These are phyloP conservation scores for Triticum dicoccoides DNA, from an alignment of 176 grass and related monocot genomes.

Conservation along the genomic window DNA sequence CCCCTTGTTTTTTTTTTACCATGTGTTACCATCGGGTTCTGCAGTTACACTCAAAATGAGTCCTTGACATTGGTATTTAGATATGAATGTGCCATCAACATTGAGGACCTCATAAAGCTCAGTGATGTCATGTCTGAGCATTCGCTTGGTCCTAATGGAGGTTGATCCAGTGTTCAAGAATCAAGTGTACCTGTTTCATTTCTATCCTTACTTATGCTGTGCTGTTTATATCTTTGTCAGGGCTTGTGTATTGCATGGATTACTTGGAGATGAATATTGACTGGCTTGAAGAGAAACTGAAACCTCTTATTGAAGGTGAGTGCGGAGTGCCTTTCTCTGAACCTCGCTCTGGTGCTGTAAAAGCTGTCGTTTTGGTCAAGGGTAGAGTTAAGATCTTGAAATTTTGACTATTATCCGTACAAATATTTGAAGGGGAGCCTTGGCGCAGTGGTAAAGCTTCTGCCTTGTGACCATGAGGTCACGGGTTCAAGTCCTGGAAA, in stretches of 20 bases:
- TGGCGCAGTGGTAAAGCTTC: too few species aligned
- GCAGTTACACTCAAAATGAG: neutral
- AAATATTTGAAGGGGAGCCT: neutral
- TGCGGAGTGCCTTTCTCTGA: neutral
- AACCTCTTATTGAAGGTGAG: slow-evolving; percentile 86
- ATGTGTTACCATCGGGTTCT: neutral
- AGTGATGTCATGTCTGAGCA: slow-evolving; percentile 88
- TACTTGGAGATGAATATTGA: slow-evolving; percentile 97
- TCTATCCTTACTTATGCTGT: slow-evolving; percentile 2
- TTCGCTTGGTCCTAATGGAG: slow-evolving; percentile 98
- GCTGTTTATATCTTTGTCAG: slow-evolving; percentile 37
- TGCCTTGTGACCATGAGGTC: too few species aligned
- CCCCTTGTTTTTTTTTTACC: neutral
- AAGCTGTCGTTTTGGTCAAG: neutral
- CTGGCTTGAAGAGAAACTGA: slow-evolving; percentile 81
- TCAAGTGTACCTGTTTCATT: neutral
- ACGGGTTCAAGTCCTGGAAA: too few species aligned
- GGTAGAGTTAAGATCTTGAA: neutral
- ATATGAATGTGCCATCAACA: slow-evolving; percentile 90
- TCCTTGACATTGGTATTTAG: slow-evolving; percentile 52
- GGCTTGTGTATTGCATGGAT: slow-evolving; percentile 97
- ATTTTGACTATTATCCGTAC: neutral
- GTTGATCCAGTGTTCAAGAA: slow-evolving; percentile 22
- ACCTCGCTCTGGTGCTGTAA: neutral
- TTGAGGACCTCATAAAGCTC: slow-evolving; percentile 89